phyloP scores from a whole-genome alignment of 257 asterid species.

The Dorcoceras hygrometricum region DNA sequence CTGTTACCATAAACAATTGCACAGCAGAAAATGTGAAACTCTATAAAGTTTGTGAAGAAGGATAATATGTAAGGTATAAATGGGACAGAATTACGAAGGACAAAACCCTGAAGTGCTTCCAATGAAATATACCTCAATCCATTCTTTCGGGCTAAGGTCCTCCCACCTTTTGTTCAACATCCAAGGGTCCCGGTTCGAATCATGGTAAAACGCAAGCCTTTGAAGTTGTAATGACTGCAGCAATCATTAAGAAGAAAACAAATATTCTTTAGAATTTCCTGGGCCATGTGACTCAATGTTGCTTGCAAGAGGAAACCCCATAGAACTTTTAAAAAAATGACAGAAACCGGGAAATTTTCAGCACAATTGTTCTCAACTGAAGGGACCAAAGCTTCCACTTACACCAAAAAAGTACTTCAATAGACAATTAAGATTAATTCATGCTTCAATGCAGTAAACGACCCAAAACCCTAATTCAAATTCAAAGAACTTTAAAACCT shows the following conservation, averaged over 20 bases:
- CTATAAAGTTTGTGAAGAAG: conserved; percentile 7
- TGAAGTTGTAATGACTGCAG: conserved; percentile 91
- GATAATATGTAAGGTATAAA: conserved; percentile 7
- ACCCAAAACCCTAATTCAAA: not conserved
- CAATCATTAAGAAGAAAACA: conserved; percentile 18
- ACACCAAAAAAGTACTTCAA: conserved; percentile 1
- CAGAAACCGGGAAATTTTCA: not conserved
- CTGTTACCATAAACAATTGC: conserved; percentile 32
- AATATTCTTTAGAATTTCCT: conserved; percentile 24
- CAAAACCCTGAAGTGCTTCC: conserved; percentile 26
- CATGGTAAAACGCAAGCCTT: conserved; percentile 97
- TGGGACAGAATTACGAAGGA: conserved; percentile 6
- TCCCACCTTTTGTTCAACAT: conserved; percentile 90
- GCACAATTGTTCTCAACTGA: conserved; percentile 24
- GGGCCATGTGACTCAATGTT: conserved; percentile 4
- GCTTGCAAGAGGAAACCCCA: not conserved
- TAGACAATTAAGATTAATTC: conserved; percentile 7
- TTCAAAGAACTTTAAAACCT: conserved; percentile 10
- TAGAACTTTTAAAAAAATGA: not conserved
- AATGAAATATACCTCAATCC: conserved; percentile 75
- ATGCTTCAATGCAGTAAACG: conserved; percentile 17
- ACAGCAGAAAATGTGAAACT: conserved; percentile 12
- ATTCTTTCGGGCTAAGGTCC: conserved; percentile 86
- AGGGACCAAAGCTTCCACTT: conserved; percentile 20
- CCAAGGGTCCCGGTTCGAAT: conserved; percentile 86